phyloP scores from a whole-genome alignment of 1,139 yeast genomes.

The Ogataea hybrid region DNA sequence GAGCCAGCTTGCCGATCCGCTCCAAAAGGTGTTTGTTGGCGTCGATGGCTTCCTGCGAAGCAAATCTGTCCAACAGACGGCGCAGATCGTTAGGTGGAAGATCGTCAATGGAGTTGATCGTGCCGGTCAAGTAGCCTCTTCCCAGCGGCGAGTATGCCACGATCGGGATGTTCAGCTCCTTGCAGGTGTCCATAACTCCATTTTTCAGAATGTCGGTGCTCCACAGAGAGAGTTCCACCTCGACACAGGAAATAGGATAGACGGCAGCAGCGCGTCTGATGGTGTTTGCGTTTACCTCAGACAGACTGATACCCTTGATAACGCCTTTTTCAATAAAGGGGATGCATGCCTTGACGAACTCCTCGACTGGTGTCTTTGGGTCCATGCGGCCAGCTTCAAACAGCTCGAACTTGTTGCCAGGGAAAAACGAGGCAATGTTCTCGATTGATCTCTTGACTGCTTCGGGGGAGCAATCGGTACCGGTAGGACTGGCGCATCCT shows the following conservation, averaged over 20 bases:
- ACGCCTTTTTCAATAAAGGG: conserved; percentile 53
- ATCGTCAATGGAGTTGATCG: conserved; percentile 42
- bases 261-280: conserved; percentile 52
- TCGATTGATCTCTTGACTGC: conserved; percentile 50
- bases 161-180: conserved; percentile 61
- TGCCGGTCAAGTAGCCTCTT: conserved; percentile 72
- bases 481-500: conserved; percentile 46
- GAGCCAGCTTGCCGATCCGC: conserved; percentile 45
- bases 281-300: conserved; percentile 65
- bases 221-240: conserved; percentile 71
- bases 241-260: conserved; percentile 63
- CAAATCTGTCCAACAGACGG: conserved; percentile 51
- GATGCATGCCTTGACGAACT: conserved; percentile 48
- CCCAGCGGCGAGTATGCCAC: conserved; percentile 82
- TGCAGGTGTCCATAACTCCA: conserved; percentile 56
- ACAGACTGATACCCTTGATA: conserved; percentile 65
- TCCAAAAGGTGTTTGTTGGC: conserved; percentile 52
- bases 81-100: conserved; percentile 57
- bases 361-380: conserved; percentile 43
- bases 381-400: conserved; percentile 74
- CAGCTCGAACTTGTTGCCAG: conserved; percentile 41
- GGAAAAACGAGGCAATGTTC: conserved; percentile 41
- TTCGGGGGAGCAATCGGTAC: conserved; percentile 51
- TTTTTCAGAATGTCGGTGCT: conserved; percentile 54
- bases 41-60: conserved; percentile 47